phyloP scores from a whole-genome alignment of 2,329 filamentous ascomycete genomes.

The Spiromastix sp. region DNA sequence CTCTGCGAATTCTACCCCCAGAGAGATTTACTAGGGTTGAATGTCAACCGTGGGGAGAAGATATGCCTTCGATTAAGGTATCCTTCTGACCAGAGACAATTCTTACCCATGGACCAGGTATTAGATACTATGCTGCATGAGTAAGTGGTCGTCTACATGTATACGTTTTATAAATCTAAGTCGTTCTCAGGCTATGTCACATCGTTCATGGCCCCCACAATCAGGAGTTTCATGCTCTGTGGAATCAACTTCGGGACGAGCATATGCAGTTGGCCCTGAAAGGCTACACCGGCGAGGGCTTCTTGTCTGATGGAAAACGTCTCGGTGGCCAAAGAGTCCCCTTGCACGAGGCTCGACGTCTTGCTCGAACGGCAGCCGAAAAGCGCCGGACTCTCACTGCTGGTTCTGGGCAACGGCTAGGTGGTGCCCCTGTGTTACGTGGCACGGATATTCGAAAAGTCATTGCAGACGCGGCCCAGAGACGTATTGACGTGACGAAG shows the following conservation, averaged over 20 bases:
- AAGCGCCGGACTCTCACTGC: constrained; percentile 49
- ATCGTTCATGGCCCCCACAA: constrained; percentile 79
- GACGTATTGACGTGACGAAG: constrained; percentile 54
- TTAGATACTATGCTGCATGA: constrained; percentile 92
- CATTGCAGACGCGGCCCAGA: constrained; percentile 61
- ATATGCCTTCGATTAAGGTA: constrained; percentile 78
- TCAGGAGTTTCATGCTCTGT: constrained; percentile 69
- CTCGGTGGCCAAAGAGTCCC: constrained; percentile 61
- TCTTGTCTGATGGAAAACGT: constrained; percentile 62
- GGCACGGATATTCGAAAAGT: constrained; percentile 61
- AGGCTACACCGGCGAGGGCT: constrained; percentile 85
- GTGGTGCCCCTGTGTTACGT: constrained; percentile 47
- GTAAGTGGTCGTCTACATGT: constrained; percentile 22
- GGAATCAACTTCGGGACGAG: constrained; percentile 83
- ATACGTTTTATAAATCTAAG: constrained; percentile 7
- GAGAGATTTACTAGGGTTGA: constrained; percentile 66
- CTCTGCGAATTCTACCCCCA: constrained; percentile 82
- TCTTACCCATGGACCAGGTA: constrained; percentile 68
- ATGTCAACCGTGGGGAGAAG: constrained; percentile 63
- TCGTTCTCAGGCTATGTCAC: constrained; percentile 54
- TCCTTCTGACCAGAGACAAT: constrained; percentile 61
- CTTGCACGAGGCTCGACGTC: constrained; percentile 60
- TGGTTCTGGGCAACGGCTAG: constrained; percentile 62
- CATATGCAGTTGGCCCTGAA: constrained; percentile 65
- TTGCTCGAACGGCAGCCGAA: constrained; percentile 65